Percentiles rank a stretch among this genome's conserved stretches.
These are phyloP conservation scores for Pestalotiopsis sp. DNA, from an alignment of 2,329 filamentous ascomycete genomes.

Conservation along the genomic window DNA sequence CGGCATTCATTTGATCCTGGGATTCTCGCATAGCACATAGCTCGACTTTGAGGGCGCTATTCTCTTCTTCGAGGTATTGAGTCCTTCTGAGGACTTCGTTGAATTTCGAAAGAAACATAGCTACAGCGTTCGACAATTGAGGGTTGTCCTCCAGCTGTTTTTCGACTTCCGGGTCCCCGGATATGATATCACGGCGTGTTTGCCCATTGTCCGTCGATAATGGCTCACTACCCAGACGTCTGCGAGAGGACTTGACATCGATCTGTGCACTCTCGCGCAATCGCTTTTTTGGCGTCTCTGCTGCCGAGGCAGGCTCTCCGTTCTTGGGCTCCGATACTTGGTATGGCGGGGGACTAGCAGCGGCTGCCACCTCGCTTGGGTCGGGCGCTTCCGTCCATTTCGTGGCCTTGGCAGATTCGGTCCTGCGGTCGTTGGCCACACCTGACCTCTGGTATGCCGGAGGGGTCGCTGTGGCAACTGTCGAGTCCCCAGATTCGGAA, in stretches of 20 bases:
- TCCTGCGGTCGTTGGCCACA: background rate
- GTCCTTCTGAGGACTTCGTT: constrained; percentile 11
- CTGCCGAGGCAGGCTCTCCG: background rate
- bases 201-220: background rate
- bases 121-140: background rate
- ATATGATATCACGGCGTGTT: background rate
- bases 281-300: constrained; percentile 8
- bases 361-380: background rate
- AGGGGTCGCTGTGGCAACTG: constrained; percentile 13
- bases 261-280: constrained; percentile 1
- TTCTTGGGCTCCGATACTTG: background rate
- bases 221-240: constrained; percentile 1
- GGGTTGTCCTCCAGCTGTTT: background rate
- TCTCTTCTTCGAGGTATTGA: constrained; percentile 8
- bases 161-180: background rate
- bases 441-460: constrained; percentile 11
- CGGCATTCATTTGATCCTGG: constrained; percentile 7
- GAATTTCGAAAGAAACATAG: constrained; percentile 12
- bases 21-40: constrained; percentile 6
- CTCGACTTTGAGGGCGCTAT: constrained; percentile 2
- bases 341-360: constrained; percentile 7
- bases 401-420: background rate
- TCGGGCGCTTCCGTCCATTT: background rate
- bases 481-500: constrained; percentile 15
- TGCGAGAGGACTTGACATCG: constrained; percentile 3